Evolutionary conservation across 2,329 filamentous ascomycete species (phyloP), one percentile per base, ranked within the genome.

Genomic region (Fusarium multiceps): DNA sequence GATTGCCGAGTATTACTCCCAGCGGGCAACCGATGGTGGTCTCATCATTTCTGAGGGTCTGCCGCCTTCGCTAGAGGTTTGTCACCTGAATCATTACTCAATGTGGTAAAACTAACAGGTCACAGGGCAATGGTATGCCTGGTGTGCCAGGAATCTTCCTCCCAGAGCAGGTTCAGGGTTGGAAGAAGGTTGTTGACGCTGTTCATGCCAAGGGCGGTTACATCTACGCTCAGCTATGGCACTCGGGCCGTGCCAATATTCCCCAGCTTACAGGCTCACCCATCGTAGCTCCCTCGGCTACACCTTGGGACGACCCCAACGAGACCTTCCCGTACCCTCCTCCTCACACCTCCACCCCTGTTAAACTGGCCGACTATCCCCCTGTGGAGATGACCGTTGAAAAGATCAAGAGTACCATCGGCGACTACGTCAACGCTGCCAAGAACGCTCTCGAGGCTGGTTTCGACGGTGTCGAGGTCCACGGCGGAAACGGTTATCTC

Each of bases 211-310:
- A 88, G 69, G 87, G 87, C 43, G 84, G 82, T 41, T 86, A 82
- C 72, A 88, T 90, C 64, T 91, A 85, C 77, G 76, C 84, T n/a
- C 90, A 92, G 77, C 81, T 92, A 1, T 91, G 81, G 80, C 76
- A 78, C 14, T 78, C 81, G 0, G 82, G 82, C 0, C 80, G 82
- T 0, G 75, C 75, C 23, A 81, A 80, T 6, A 66, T 85, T 72
- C 66, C 77, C 0, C 78, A 80, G 2, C 60, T 78, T 34, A 78
- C 79, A 1, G 83, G 81, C 6, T 76, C 76, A 7, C 74, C 74
- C 6, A 77, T 81, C 23, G 72, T 81, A 25, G 77, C 77, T 6
- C 73, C 82, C 5, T 82, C 79, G 4, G 83, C 82, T 4, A 81
- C 82, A 13, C 79, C 82, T 8, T 84, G 82, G 80, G 81, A 83